phyloP scores from a whole-genome alignment of 306 rosid species.

The Coriaria nepalensis region DNA sequence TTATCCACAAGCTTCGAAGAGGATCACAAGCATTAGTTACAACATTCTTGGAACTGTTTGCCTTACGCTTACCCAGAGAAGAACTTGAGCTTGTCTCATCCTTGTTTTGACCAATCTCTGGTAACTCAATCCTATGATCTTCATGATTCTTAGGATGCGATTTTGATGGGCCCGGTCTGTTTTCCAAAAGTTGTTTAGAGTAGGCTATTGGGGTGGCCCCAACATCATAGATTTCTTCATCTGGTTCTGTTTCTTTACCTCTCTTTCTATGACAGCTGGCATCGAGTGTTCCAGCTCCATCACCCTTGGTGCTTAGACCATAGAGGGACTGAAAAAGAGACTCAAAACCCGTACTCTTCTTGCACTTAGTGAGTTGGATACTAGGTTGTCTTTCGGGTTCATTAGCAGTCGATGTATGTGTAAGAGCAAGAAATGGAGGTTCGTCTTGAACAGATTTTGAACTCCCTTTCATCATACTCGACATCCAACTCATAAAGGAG shows the following conservation, averaged over 20 bases:
- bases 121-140: conserved; percentile 18
- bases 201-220: conserved; percentile 41
- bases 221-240: conserved; percentile 19
- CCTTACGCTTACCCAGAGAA: conserved; percentile 29
- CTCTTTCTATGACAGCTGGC: conserved; percentile 25
- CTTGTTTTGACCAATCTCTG: conserved; percentile 24
- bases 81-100: conserved; percentile 24
- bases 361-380: conserved; percentile 20
- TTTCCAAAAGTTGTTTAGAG: conserved; percentile 12
- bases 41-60: conserved; percentile 20
- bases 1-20: conserved; percentile 53
- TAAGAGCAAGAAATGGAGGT: conserved; percentile 27
- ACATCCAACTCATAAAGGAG: conserved; percentile 79
- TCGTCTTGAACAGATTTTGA: conserved; percentile 33
- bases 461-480: conserved; percentile 60
- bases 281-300: conserved; percentile 18
- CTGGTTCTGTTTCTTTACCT: conserved; percentile 30
- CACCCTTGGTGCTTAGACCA: conserved; percentile 25
- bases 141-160: conserved; percentile 11
- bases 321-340: conserved; percentile 64
- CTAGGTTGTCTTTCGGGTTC: conserved; percentile 15
- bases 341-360: conserved; percentile 49
- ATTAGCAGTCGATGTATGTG: conserved; percentile 22
- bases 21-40: conserved; percentile 22
- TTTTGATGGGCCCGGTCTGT: too few relatives aligned